Evolutionary conservation across 2,329 filamentous ascomycete species (phyloP).

Genomic region (Pestalotiopsis sp.): DNA sequence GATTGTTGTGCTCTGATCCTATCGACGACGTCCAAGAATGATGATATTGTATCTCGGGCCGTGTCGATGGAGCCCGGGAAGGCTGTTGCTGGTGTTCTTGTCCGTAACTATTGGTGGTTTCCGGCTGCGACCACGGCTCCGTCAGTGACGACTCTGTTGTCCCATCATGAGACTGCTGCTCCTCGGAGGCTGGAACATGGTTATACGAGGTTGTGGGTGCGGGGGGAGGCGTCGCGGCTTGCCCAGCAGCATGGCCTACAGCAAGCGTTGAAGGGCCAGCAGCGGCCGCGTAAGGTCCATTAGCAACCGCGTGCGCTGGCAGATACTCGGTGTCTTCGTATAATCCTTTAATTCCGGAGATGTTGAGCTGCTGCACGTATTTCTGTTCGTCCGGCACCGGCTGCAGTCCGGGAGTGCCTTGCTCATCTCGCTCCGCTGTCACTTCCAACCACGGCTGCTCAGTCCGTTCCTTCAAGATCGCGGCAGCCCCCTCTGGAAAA

Average conservation of each 20-base stretch:
- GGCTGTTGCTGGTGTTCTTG: neutral
- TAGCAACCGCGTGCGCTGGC: constrained; percentile 19
- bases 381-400: constrained; percentile 21
- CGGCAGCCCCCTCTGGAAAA: constrained; percentile 17
- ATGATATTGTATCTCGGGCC: neutral
- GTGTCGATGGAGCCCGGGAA: neutral
- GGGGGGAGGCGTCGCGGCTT: neutral
- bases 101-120: neutral
- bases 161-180: neutral
- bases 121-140: neutral
- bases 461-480: constrained; percentile 14
- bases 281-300: constrained; percentile 18
- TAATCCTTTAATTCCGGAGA: constrained; percentile 12
- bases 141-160: neutral
- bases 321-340: constrained; percentile 15
- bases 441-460: constrained; percentile 22
- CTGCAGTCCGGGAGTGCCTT: constrained; percentile 22
- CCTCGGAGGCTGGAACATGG: neutral
- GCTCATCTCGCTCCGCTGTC: constrained; percentile 20
- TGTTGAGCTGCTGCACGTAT: constrained; percentile 7
- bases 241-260: neutral
- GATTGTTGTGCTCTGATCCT: neutral
- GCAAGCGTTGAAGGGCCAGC: constrained; percentile 16
- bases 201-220: neutral
- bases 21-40: neutral